Conservation (phyloP, 306 rosid genomes). For the Neltuma alba region DNA sequence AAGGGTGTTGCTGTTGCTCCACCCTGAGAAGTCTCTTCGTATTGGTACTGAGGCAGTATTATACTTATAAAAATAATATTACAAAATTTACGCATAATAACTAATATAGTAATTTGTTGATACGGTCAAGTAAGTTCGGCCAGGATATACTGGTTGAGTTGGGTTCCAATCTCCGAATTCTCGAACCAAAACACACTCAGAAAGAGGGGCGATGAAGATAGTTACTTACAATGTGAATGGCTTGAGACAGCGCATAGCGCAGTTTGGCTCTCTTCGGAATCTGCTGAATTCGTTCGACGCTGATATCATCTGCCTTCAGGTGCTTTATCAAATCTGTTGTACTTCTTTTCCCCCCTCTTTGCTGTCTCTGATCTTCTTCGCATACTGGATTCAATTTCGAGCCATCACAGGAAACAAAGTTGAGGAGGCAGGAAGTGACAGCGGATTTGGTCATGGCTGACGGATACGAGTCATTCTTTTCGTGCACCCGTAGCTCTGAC, state of each 20-base stretch:
- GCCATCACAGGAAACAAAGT: constrained; percentile 69
- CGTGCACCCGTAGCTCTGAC: constrained; percentile 75
- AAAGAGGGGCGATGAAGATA: constrained; percentile 59
- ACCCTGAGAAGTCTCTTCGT: no score
- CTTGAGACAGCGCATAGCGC: constrained; percentile 75
- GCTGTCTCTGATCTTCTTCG: not conserved
- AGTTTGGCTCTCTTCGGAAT: constrained; percentile 86
- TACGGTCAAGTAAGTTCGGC: no score
- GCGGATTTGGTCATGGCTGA: constrained; percentile 77
- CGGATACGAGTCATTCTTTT: constrained; percentile 88
- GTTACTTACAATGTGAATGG: constrained; percentile 95
- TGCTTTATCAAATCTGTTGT: not conserved
- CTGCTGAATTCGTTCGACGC: constrained; percentile 84
- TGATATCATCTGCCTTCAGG: constrained; percentile 85
- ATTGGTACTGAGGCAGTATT: no score
- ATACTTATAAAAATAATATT: no score
- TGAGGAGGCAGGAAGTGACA: constrained; percentile 71
- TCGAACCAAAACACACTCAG: not conserved
- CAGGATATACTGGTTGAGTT: not conserved
- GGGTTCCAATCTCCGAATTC: not conserved
- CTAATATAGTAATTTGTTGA: no score
- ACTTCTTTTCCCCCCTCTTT: not conserved
- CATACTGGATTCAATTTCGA: constrained; percentile 6
- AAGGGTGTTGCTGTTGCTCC: not conserved
- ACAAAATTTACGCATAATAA: no score